Percentiles rank a stretch among this genome's conserved stretches.
phyloP scores from a whole-genome alignment of 2,329 filamentous ascomycete genomes.

The Xylariomycetidae sp. region DNA sequence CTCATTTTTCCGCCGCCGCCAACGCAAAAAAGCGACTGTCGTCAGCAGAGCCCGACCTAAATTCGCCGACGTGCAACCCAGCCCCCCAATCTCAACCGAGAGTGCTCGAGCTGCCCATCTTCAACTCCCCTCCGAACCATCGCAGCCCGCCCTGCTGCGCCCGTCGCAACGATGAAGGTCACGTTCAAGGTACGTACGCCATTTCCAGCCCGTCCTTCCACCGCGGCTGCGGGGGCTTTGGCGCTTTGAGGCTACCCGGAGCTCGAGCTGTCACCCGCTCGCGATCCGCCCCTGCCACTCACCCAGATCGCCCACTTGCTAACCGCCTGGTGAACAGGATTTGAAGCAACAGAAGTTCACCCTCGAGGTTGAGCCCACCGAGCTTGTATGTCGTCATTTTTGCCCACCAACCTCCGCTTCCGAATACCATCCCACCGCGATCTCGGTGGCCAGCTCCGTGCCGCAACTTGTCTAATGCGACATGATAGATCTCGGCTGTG shows the following conservation, averaged over 20 bases:
- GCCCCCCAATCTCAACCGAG: too few species aligned
- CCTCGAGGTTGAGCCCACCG: conserved; percentile 88
- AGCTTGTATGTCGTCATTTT: conserved; percentile 63
- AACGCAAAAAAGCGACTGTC: too few species aligned
- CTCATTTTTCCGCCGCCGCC: too few species aligned
- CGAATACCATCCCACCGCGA: conserved; percentile 7
- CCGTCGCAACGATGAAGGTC: conserved; percentile 55
- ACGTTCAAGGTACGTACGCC: conserved; percentile 55
- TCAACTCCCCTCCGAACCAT: too few species aligned
- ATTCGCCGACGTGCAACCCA: too few species aligned
- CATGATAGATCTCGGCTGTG: conserved; percentile 69
- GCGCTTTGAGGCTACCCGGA: conserved; percentile 8
- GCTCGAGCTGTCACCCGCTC: conserved; percentile 9
- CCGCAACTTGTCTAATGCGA: conserved; percentile 15
- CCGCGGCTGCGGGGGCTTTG: conserved; percentile 2
- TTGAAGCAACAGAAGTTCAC: conserved; percentile 98
- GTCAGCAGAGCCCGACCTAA: too few species aligned
- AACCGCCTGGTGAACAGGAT: conserved; percentile 52
- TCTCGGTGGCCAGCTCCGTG: neutral
- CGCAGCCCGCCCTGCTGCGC: conserved; percentile 9
- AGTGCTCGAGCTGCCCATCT: too few species aligned
- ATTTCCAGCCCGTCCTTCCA: conserved; percentile 5
- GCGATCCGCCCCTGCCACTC: conserved; percentile 8
- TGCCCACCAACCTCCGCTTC: conserved; percentile 8
- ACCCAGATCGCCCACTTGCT: conserved; percentile 7